Conservation (phyloP, 495 filamentous ascomycete genomes). For the Penicillium nucicola region DNA sequence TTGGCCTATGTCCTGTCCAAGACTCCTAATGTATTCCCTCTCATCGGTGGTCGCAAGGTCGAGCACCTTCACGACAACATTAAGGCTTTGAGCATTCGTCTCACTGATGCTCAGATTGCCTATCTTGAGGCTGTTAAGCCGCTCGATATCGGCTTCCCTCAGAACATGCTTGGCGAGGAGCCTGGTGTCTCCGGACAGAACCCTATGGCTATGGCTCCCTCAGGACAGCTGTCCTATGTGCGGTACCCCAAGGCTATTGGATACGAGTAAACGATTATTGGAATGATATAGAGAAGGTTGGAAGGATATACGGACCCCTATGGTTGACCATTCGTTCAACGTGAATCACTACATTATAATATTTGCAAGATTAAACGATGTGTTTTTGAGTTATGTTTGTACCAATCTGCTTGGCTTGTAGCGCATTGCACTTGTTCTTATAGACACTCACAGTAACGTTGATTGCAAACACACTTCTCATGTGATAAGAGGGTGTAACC, state of each 20-base stretch:
- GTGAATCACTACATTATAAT: too few relatives aligned
- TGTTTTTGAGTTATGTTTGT: too few relatives aligned
- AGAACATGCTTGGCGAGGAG: slow-evolving; percentile 38
- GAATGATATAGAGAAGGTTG: too few relatives aligned
- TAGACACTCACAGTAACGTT: too few relatives aligned
- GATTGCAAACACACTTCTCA: too few relatives aligned
- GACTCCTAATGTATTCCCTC: slow-evolving; percentile 70
- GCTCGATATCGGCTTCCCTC: slow-evolving; percentile 54
- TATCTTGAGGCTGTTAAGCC: slow-evolving; percentile 47
- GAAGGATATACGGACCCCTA: too few relatives aligned
- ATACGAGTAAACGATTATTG: slow-evolving; percentile 5
- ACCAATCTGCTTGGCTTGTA: too few relatives aligned
- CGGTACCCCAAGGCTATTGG: slow-evolving; percentile 23
- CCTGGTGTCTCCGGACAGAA: slow-evolving; percentile 36
- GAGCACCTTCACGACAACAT: slow-evolving; percentile 64
- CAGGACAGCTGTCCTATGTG: slow-evolving; percentile 46
- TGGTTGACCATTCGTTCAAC: too few relatives aligned
- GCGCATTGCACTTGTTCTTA: too few relatives aligned
- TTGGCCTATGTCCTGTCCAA: slow-evolving; percentile 73
- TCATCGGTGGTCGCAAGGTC: slow-evolving; percentile 64
- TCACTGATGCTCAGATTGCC: slow-evolving; percentile 54
- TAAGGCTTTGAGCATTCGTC: slow-evolving; percentile 49
- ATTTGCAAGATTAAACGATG: too few relatives aligned
- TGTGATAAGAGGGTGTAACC: too few relatives aligned
- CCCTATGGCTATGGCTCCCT: slow-evolving; percentile 34